A percentile compares a stretch with the other conserved stretches of the same genome.
phyloP scores from a whole-genome alignment of 2,329 filamentous ascomycete genomes.

The Botrytis tulipae region DNA sequence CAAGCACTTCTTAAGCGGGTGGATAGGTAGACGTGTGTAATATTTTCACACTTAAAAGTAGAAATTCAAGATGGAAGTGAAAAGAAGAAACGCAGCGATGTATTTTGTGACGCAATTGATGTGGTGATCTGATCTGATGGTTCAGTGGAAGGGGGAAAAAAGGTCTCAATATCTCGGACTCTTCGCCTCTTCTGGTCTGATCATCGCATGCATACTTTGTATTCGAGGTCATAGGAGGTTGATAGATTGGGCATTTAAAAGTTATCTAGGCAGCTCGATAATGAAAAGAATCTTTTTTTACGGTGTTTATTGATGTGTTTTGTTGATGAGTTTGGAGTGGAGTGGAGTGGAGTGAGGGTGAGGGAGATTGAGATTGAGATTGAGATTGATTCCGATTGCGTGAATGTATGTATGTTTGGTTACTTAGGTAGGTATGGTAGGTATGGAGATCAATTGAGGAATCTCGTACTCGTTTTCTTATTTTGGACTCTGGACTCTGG shows the following conservation, averaged over 20 bases:
- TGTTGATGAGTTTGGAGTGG: no score
- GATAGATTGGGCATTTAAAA: constrained; percentile 35
- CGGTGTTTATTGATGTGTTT: background rate
- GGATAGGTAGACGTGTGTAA: background rate
- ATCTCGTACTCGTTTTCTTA: background rate
- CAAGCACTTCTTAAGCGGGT: constrained; percentile 34
- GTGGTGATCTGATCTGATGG: constrained; percentile 4
- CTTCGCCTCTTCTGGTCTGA: background rate
- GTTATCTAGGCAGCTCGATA: constrained; percentile 24
- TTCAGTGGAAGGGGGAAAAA: background rate
- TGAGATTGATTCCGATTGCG: background rate
- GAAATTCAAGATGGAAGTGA: background rate
- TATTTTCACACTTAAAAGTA: background rate
- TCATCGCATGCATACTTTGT: constrained; percentile 23
- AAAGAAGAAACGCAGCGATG: background rate
- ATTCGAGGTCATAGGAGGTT: constrained; percentile 25
- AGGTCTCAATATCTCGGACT: constrained; percentile 1
- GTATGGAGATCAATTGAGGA: background rate
- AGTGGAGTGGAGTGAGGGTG: no score
- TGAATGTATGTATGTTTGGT: background rate
- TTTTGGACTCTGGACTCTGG: background rate
- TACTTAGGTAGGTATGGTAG: no score
- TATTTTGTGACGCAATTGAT: background rate
- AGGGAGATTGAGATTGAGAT: no score
- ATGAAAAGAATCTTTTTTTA: background rate